Evolutionary conservation across 2,329 filamentous ascomycete species (phyloP), one percentile per base, ranked within the genome.

Genomic region (Coniochaeta hoffmannii): DNA sequence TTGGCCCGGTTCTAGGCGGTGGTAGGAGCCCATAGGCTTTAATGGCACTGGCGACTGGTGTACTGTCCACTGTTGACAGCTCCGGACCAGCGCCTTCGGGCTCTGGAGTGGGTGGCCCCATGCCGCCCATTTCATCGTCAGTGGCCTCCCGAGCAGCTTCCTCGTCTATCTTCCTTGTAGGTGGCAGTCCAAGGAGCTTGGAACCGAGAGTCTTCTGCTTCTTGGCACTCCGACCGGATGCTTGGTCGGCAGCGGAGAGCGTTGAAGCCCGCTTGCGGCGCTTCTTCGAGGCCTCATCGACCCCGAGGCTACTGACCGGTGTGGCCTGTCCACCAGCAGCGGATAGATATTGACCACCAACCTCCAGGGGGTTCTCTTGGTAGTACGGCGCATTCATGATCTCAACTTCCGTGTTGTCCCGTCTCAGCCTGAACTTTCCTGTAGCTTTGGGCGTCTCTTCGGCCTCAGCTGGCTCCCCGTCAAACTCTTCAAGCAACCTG

Each of bases 381-480:
- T 81, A 81, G 28, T 79, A 75, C 2, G 78, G 78, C 1, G 78
- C 78, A 53, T 73, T 71, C 28, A 81, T 63, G n/a, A 74, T 69
- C 34, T 77, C 76, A 17, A 81, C 71, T 52, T 76, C 74, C 74
- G 69, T 60, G 62, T 60, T 66, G 63, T 61, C 55, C 57, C 60
- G 57, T 73, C 67, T 54, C 73, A 67, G 58, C 56, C 53, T 61
- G 59, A 61, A 64, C 54, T 62, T 64, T n/a, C 61, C 57, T 30
- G 60, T 60, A 36, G 64, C 62, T 17, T 55, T 57, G 46, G 62
- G 63, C 22, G 58, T 56, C 52, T 28, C 19, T n/a, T 61, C 63
- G 8, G 36, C 28, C 14, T 50, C 46, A 4, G 46, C 38, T 15
- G 57, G 55, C 32, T 57, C 57, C 57, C 58, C 57, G 57, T 62